Base-by-base conservation (phyloP, 1,284 basidiomycete genomes). In the Filobasidium uniguttulatum region DNA sequence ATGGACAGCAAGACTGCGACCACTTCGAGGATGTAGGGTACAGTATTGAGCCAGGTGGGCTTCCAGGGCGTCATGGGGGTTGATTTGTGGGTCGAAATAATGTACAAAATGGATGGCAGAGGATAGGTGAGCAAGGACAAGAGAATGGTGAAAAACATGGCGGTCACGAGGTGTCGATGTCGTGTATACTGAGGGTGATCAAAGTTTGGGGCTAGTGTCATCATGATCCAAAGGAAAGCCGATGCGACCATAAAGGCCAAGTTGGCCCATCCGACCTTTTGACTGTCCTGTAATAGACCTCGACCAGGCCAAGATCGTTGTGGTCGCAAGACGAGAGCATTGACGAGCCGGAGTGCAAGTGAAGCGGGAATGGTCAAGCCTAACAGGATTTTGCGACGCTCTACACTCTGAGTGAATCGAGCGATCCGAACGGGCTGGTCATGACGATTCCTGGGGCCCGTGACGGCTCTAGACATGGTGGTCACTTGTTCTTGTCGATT, bases 41-140 rank as follows among this genome's bases (percentile, higher is more conserved):
- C 31, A 25, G 8, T 30, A 20, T 17, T 30, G 8, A 20, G 44
- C 31, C 10, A 12, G 22, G 22, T 44, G 0, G 36, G 28, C n/a
- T n/a, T n/a, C n/a, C n/a, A n/a, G 5, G 51, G 43, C 4, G 49
- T 37, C 2, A 10, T 37, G 4, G 60, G 58, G 5, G 57, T 50
- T 1, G 53, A 28, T 2, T 25, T 28, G 19, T 57, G 56, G 15
- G 59, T 62, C 17, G 46, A 19, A 28, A 61, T 22, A 15, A 57
- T 62, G 52, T 63, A 64, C 20, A 57, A 19, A 23, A 65, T 57
- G 6, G 50, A 46, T 0, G 67, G 63, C 3, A 58, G 5, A 6
- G 54, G 22, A 30, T 62, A 62, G 10, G 59, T 12, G 36, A 61
- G 15, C 14, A 35, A 12, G 17, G 59, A 25, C n/a, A 58, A 15